Conservation (phyloP, 1,139 yeast genomes). For the Geotrichum phurueaensis region DNA sequence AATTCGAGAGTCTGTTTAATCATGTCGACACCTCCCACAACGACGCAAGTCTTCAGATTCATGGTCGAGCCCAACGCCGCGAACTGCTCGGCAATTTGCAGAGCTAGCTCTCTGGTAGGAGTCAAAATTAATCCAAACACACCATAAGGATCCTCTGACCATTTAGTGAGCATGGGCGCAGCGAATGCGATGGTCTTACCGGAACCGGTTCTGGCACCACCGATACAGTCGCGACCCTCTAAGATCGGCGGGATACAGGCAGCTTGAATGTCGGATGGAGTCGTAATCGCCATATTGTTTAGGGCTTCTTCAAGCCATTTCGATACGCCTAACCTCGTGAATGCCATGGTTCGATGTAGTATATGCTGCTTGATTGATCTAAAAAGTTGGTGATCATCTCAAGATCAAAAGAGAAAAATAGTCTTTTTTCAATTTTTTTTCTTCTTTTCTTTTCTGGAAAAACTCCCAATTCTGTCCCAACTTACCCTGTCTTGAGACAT, state of each 20-base stretch:
- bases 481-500: slow-evolving; percentile 4
- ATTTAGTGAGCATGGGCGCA: slow-evolving; percentile 86
- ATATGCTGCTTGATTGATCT: not conserved
- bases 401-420: not conserved
- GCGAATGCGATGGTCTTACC: slow-evolving; percentile 98
- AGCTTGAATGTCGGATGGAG: slow-evolving; percentile 80
- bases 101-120: slow-evolving; percentile 91
- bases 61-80: slow-evolving; percentile 85
- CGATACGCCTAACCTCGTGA: slow-evolving; percentile 67
- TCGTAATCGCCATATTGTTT: slow-evolving; percentile 68
- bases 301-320: slow-evolving; percentile 84
- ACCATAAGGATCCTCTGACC: slow-evolving; percentile 95
- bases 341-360: slow-evolving; percentile 32
- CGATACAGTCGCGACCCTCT: slow-evolving; percentile 84
- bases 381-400: not conserved
- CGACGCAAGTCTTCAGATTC: slow-evolving; percentile 71
- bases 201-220: slow-evolving; percentile 97
- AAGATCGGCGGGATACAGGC: slow-evolving; percentile 87
- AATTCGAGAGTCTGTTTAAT: slow-evolving; percentile 76
- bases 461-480: slow-evolving; percentile 4
- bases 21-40: slow-evolving; percentile 95
- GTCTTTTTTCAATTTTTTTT: not conserved
- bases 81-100: slow-evolving; percentile 95
- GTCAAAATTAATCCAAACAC: slow-evolving; percentile 83
- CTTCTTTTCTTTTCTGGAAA: not conserved